Conservation (phyloP, 371 early-diverging fungal species). For the Haplosporangium sp. region DNA sequence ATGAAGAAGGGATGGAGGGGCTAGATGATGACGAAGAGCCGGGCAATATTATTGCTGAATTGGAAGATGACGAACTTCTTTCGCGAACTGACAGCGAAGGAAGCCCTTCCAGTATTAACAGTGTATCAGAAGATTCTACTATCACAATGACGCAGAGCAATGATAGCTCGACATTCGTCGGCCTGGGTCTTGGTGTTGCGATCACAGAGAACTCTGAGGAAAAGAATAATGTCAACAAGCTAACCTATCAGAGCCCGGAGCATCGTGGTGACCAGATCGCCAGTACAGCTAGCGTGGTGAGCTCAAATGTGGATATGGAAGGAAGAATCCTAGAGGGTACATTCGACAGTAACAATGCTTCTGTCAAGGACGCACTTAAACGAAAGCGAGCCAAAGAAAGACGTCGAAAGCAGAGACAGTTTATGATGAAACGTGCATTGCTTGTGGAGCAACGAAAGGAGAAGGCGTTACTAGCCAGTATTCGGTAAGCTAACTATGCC, state of each 20-base stretch:
- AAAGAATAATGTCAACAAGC: background rate
- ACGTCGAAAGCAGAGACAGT: conserved; percentile 22
- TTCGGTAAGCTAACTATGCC: conserved; percentile 30
- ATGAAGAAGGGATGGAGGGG: conserved; percentile 25
- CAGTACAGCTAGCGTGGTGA: no score
- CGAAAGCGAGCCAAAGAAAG: conserved; percentile 26
- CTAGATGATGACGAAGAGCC: conserved; percentile 18
- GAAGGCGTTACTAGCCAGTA: conserved; percentile 47
- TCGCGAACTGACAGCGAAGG: conserved; percentile 1
- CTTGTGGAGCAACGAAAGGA: conserved; percentile 52
- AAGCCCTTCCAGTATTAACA: background rate
- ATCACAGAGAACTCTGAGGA: background rate
- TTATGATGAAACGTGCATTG: conserved; percentile 36
- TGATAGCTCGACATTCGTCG: conserved; percentile 6
- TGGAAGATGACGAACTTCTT: background rate
- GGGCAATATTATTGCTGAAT: background rate
- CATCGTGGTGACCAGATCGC: background rate
- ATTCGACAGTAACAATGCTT: background rate
- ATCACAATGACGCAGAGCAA: background rate
- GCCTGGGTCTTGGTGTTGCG: conserved; percentile 16
- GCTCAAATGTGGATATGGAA: conserved; percentile 1
- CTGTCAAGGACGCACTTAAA: conserved; percentile 2
- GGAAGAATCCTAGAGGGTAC: conserved; percentile 1
- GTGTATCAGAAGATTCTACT: background rate
- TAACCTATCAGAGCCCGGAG: conserved; percentile 1